Evolutionary conservation across 306 rosid species (phyloP).

Genomic region (Gastrolobium villosum): DNA sequence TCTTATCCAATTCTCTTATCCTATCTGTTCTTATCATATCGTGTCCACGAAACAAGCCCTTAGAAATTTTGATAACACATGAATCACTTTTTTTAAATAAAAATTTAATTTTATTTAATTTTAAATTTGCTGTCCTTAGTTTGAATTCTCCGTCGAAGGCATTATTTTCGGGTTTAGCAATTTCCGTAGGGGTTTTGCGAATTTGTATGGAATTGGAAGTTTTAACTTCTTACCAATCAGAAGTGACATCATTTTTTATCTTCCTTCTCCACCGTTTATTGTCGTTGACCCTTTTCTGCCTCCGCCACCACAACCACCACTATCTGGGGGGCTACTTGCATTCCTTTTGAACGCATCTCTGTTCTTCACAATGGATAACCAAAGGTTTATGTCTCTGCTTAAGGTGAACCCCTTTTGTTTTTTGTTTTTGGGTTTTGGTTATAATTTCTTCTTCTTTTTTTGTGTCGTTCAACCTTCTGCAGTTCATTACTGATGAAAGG

Average conservation of each 20-base stretch:
- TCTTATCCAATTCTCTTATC: too few species aligned
- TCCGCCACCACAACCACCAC: slow-evolving; percentile 27
- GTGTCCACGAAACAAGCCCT: too few species aligned
- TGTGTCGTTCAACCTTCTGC: slow-evolving; percentile 11
- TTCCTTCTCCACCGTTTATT: slow-evolving; percentile 18
- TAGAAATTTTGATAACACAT: slow-evolving; percentile 18
- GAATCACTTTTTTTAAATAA: background rate
- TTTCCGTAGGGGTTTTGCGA: slow-evolving; percentile 8
- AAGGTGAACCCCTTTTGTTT: slow-evolving; percentile 41
- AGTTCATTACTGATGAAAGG: slow-evolving; percentile 55
- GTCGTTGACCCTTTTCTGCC: slow-evolving; percentile 13
- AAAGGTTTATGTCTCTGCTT: slow-evolving; percentile 51
- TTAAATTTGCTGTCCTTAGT: background rate
- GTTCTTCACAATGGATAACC: slow-evolving; percentile 42
- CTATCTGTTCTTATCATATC: too few species aligned
- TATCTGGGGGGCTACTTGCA: slow-evolving; percentile 40
- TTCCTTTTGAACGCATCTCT: slow-evolving; percentile 31
- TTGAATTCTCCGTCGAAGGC: background rate
- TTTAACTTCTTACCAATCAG: slow-evolving; percentile 8
- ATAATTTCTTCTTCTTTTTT: background rate
- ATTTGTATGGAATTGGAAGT: slow-evolving; percentile 55
- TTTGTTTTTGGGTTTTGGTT: background rate
- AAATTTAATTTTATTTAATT: background rate
- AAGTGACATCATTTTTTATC: slow-evolving; percentile 43
- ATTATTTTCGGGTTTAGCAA: slow-evolving; percentile 51